These are phyloP conservation scores for Cladophialophora carrionii DNA, from an alignment of 2,329 filamentous ascomycete species.

Conservation along the genomic window DNA sequence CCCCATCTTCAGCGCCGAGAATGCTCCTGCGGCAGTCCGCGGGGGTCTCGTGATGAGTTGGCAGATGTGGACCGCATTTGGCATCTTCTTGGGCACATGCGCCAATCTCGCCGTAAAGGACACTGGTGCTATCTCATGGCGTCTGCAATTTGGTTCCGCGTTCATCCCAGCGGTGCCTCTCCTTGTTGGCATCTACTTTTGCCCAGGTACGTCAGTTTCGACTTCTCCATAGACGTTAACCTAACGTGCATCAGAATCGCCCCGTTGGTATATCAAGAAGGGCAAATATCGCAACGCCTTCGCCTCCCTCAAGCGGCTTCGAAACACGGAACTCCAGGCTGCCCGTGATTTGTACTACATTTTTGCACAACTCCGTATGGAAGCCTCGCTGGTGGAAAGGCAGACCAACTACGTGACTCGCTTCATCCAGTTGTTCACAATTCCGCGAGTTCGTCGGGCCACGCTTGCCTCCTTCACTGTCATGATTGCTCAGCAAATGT, in stretches of 20 bases:
- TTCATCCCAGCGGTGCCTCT: conserved; percentile 68
- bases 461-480: conserved; percentile 40
- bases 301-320: conserved; percentile 59
- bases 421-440: conserved; percentile 41
- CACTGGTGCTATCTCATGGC: conserved; percentile 63
- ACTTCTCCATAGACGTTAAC: conserved; percentile 42
- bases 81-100: conserved; percentile 68
- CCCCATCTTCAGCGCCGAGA: conserved; percentile 77
- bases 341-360: conserved; percentile 64
- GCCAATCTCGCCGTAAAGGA: conserved; percentile 68
- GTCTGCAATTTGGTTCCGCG: conserved; percentile 66
- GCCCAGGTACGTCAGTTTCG: conserved; percentile 54
- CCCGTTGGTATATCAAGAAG: conserved; percentile 71
- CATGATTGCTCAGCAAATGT: conserved; percentile 43
- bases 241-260: conserved; percentile 46
- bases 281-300: conserved; percentile 64
- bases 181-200: conserved; percentile 61
- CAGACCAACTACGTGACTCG: conserved; percentile 57
- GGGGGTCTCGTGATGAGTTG: conserved; percentile 82
- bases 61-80: conserved; percentile 64
- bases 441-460: conserved; percentile 41
- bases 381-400: conserved; percentile 45
- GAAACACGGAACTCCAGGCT: conserved; percentile 61
- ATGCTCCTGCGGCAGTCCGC: conserved; percentile 68
- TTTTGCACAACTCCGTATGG: conserved; percentile 53